Conservation (phyloP, 495 filamentous ascomycete species). For the Darksidea phi region DNA sequence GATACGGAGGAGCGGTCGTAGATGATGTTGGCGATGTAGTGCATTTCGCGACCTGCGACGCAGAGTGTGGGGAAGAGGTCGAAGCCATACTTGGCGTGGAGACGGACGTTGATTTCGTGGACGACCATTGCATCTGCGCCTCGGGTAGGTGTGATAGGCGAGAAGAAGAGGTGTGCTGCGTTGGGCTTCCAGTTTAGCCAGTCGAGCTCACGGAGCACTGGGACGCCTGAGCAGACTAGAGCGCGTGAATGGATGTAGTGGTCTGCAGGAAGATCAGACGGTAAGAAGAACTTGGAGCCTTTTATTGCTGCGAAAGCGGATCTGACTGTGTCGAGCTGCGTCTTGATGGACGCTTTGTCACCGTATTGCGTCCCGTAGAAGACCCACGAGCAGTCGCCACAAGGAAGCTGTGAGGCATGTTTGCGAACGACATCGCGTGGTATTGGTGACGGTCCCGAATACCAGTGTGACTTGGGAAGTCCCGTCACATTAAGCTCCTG, state of each 20-base stretch:
- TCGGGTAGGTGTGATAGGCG: slow-evolving; percentile 55
- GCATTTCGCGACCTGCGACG: slow-evolving; percentile 57
- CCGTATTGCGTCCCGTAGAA: slow-evolving; percentile 59
- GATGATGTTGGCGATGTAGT: slow-evolving; percentile 58
- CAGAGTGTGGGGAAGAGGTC: slow-evolving; percentile 55
- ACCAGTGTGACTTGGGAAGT: slow-evolving; percentile 45
- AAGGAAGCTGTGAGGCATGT: slow-evolving; percentile 29
- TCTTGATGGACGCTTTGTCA: slow-evolving; percentile 45
- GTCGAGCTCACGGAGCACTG: slow-evolving; percentile 51
- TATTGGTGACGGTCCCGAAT: slow-evolving; percentile 44
- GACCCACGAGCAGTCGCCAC: slow-evolving; percentile 48
- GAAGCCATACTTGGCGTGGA: slow-evolving; percentile 47
- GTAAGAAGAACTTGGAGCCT: slow-evolving; percentile 49
- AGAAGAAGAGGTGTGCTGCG: slow-evolving; percentile 56
- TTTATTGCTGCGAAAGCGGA: slow-evolving; percentile 48
- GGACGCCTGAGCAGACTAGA: slow-evolving; percentile 50
- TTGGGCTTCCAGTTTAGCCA: slow-evolving; percentile 61
- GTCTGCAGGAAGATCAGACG: slow-evolving; percentile 43
- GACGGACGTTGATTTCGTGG: slow-evolving; percentile 47
- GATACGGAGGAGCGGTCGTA: slow-evolving; percentile 51
- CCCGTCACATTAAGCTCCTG: slow-evolving; percentile 51
- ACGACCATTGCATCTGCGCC: slow-evolving; percentile 51
- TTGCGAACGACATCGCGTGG: slow-evolving; percentile 35
- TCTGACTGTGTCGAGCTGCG: slow-evolving; percentile 50
- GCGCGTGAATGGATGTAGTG: slow-evolving; percentile 37